Conservation (phyloP, 768 basidiomycete species). For the Hydnomerulius pinastri region DNA sequence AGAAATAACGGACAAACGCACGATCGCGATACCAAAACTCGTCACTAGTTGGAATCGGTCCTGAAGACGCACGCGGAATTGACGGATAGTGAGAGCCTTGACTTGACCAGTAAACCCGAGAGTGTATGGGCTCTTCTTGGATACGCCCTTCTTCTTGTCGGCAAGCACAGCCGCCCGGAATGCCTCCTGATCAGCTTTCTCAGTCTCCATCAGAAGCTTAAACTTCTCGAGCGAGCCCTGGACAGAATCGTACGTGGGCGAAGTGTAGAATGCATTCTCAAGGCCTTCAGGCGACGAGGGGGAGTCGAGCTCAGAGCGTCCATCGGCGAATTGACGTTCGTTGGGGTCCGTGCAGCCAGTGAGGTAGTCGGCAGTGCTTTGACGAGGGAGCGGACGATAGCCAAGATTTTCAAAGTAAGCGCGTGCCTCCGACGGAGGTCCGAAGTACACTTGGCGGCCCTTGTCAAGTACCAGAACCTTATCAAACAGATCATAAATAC, state of each 20-base stretch:
- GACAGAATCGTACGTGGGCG: constrained; percentile 46
- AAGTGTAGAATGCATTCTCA: constrained; percentile 60
- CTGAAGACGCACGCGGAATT: constrained; percentile 74
- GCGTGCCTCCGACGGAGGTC: constrained; percentile 71
- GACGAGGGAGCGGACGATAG: constrained; percentile 73
- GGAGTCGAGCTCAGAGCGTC: constrained; percentile 55
- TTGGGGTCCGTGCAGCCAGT: constrained; percentile 84
- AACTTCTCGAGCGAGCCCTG: constrained; percentile 54
- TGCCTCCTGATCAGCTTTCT: constrained; percentile 67
- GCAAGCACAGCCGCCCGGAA: constrained; percentile 76
- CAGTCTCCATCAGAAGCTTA: constrained; percentile 55
- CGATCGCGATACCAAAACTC: constrained; percentile 60
- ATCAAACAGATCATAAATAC: constrained; percentile 77
- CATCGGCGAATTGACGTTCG: constrained; percentile 77
- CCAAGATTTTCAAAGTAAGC: constrained; percentile 78
- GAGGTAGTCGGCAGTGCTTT: constrained; percentile 85
- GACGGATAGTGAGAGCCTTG: constrained; percentile 64
- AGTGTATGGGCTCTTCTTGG: constrained; percentile 80
- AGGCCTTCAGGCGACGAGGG: constrained; percentile 67
- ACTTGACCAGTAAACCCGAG: constrained; percentile 78
- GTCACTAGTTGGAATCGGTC: constrained; percentile 78
- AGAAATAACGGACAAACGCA: constrained; percentile 34
- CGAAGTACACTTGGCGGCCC: constrained; percentile 82
- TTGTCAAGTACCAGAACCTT: constrained; percentile 84
- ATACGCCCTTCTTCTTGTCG: constrained; percentile 79